These are phyloP conservation scores for Sclerotinia sclerotiorum DNA, from an alignment of 2,329 filamentous ascomycete genomes.

Conservation along the genomic window DNA sequence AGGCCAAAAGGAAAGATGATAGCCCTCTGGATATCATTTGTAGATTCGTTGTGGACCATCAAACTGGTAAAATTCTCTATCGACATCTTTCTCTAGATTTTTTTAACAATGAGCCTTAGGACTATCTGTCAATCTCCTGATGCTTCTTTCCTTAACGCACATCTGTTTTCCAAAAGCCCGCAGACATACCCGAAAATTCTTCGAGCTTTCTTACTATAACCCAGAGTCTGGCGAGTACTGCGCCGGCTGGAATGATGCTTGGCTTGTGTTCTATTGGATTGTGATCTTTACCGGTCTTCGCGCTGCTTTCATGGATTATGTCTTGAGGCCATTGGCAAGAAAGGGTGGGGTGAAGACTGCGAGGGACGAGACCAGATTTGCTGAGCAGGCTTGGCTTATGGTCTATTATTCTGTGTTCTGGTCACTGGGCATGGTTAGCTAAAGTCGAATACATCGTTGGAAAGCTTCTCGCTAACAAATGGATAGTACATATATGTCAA, in stretches of 20 bases:
- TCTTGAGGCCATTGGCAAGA: slow-evolving; percentile 75
- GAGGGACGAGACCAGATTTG: slow-evolving; percentile 80
- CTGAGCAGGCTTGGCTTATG: slow-evolving; percentile 90
- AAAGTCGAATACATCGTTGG: not conserved
- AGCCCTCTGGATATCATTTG: slow-evolving; percentile 60
- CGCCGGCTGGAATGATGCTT: slow-evolving; percentile 75
- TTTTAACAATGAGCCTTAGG: slow-evolving; percentile 49
- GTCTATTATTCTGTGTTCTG: slow-evolving; percentile 82
- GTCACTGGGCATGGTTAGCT: slow-evolving; percentile 75
- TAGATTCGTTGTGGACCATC: slow-evolving; percentile 73
- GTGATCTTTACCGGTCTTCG: slow-evolving; percentile 85
- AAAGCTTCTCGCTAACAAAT: slow-evolving; percentile 29
- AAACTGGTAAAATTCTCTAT: slow-evolving; percentile 62
- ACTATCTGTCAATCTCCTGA: slow-evolving; percentile 80
- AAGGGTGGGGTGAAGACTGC: slow-evolving; percentile 69
- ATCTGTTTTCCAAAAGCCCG: slow-evolving; percentile 78
- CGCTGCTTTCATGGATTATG: slow-evolving; percentile 81
- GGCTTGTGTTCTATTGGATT: slow-evolving; percentile 75
- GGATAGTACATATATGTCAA: slow-evolving; percentile 74
- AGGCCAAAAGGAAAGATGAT: slow-evolving; percentile 62
- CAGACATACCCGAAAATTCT: slow-evolving; percentile 80
- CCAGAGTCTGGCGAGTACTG: slow-evolving; percentile 66
- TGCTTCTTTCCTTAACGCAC: slow-evolving; percentile 80
- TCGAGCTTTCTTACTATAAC: slow-evolving; percentile 82
- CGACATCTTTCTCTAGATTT: not conserved